Evolutionary conservation across 805 yeast genomes (phyloP), one percentile per base, ranked within the genome.

Genomic region (Candida pseudoglaebosa): DNA sequence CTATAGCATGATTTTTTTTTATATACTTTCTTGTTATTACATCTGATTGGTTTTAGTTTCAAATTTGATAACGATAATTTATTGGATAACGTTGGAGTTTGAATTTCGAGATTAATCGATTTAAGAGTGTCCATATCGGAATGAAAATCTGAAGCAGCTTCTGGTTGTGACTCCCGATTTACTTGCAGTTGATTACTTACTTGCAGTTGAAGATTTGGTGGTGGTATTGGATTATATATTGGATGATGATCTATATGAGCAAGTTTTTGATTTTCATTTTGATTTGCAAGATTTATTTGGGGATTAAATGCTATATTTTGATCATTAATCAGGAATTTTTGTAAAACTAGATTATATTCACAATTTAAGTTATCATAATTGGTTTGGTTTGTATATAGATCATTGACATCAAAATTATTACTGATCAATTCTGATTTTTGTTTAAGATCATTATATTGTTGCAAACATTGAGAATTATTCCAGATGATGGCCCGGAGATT

Each of bases 1-100:
- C 71, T 52, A 45, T 67, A 67, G 26, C 57, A 56, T n/a, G 71
- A 62, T 46, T 65, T 68, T 53, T 65, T 65, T 50, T 65, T 67
- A 41, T 59, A 50, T 2, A 66, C 57, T 39, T 57, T 62, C 19
- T 56, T 52, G 19, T 47, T 45, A 38, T 41, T 49, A 45, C 71
- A 65, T 37, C 64, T 45, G n/a, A 69, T 57, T 4, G 74, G 74
- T 46, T 66, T 67, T 36, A 69, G 50, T 33, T 53, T 52, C 34
- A 69, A 52, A 45, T 61, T 57, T 2, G 70, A 61, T 13, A 67
- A 48, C n/a, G 73, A 67, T 13, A 44, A 30, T 36, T 36, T 42
- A 15, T 39, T 36, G 14, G 36, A 21, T 20, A 33, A 19, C 4
- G 28, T 21, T n/a, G 36, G 36, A n/a, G 34, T 32, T 21, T 18